Conservation (phyloP, 1,284 basidiomycete genomes). For the Kalmanozyma brasiliensis region DNA sequence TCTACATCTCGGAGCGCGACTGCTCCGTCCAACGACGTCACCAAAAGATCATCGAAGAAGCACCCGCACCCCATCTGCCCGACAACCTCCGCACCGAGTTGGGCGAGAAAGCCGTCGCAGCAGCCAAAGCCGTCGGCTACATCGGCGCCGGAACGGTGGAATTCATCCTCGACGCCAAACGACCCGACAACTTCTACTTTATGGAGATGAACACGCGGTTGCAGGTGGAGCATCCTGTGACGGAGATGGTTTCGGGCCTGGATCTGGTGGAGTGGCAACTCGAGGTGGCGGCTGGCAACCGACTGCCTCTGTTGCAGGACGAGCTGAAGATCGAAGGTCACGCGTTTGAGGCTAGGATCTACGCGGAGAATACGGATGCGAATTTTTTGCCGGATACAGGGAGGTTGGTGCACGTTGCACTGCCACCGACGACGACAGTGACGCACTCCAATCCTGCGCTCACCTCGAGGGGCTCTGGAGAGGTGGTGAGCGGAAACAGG, state of each 20-base stretch:
- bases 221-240: conserved; percentile 84
- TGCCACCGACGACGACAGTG: conserved; percentile 69
- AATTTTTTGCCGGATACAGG: conserved; percentile 90
- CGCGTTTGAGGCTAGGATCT: conserved; percentile 95
- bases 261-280: conserved; percentile 96
- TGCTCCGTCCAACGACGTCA: conserved; percentile 93
- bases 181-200: conserved; percentile 54
- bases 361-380: conserved; percentile 79
- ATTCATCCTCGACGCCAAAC: conserved; percentile 47
- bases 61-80: conserved; percentile 87
- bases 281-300: conserved; percentile 83
- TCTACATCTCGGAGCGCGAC: conserved; percentile 91
- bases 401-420: conserved; percentile 76
- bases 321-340: conserved; percentile 86
- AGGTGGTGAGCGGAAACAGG: conserved; percentile 20
- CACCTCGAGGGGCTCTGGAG: not conserved
- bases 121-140: conserved; percentile 88
- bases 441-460: conserved; percentile 23
- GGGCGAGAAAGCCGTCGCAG: conserved; percentile 86
- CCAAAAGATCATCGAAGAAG: conserved; percentile 95
- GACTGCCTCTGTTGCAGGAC: conserved; percentile 80
- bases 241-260: conserved; percentile 91
- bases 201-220: conserved; percentile 80
- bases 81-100: conserved; percentile 80
- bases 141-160: conserved; percentile 93